Evolutionary conservation across 805 yeast species (phyloP).

Genomic region (Wickerhamomyces xylosicus): DNA sequence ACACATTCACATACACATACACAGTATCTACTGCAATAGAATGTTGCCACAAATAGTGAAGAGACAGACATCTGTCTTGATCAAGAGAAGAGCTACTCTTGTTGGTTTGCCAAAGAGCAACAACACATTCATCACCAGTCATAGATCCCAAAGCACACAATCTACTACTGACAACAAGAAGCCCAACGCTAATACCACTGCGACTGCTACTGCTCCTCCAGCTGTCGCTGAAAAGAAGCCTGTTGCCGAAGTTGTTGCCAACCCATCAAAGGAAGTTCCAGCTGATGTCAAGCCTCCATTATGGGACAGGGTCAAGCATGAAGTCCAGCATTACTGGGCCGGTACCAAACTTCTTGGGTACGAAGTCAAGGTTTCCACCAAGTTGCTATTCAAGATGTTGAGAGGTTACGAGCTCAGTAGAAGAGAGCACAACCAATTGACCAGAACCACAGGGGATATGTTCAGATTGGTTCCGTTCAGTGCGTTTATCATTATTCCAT

Average conservation of each 20-base stretch:
- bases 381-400: constrained; percentile 69
- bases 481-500: constrained; percentile 82
- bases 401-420: constrained; percentile 88
- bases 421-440: constrained; percentile 81
- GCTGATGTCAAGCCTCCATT: constrained; percentile 46
- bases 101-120: not conserved
- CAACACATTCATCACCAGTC: not conserved
- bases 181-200: not conserved
- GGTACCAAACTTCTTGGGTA: constrained; percentile 91
- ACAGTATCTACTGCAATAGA: no score
- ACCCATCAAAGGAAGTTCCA: constrained; percentile 16
- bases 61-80: not conserved
- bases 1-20: no score
- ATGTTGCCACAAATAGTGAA: not conserved
- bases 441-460: constrained; percentile 79
- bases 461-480: constrained; percentile 87
- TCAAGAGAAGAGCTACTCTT: not conserved
- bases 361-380: constrained; percentile 77
- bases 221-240: no score
- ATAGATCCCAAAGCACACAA: constrained; percentile 3
- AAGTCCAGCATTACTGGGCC: constrained; percentile 86
- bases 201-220: not conserved
- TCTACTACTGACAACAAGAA: constrained; percentile 1
- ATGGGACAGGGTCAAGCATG: constrained; percentile 85
- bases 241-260: no score